Conservation (phyloP, 345 rosid species). For the Moricandia arvensis region DNA sequence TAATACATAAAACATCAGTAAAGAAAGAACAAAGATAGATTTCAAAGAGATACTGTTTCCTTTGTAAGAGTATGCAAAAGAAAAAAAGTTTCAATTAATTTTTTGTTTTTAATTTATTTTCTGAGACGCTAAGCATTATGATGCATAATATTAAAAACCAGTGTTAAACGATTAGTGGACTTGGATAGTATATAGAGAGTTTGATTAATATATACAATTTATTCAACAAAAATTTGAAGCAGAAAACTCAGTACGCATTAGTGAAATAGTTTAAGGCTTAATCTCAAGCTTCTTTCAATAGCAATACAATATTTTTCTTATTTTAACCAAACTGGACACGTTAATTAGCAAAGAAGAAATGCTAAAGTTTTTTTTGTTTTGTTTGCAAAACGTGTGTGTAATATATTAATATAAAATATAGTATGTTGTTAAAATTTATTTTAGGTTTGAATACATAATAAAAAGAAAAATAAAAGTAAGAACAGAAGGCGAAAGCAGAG, state of each 20-base stretch:
- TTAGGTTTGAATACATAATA: not conserved
- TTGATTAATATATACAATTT: not conserved
- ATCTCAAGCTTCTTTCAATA: not conserved
- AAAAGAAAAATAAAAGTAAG: conserved; percentile 16
- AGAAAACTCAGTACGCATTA: not conserved
- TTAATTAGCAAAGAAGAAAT: not conserved
- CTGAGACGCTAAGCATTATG: not conserved
- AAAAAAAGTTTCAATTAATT: not conserved
- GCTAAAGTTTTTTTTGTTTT: not conserved
- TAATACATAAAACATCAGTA: not conserved
- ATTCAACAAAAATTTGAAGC: not conserved
- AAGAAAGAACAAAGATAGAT: conserved; percentile 28
- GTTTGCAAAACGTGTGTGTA: conserved; percentile 24
- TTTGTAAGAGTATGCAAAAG: conserved; percentile 12
- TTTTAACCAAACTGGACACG: not conserved
- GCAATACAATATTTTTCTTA: not conserved
- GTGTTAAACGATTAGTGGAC: not conserved
- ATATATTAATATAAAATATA: not conserved
- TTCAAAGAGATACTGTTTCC: conserved; percentile 28
- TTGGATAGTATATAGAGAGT: not conserved
- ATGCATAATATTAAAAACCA: not conserved
- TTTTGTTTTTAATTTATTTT: not conserved
- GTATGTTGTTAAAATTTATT: not conserved
- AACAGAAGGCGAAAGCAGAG: conserved; percentile 38
- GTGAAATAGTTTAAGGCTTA: not conserved